Evolutionary conservation across 768 basidiomycete genomes (phyloP).

Genomic region (Psilocybe tampanensis): DNA sequence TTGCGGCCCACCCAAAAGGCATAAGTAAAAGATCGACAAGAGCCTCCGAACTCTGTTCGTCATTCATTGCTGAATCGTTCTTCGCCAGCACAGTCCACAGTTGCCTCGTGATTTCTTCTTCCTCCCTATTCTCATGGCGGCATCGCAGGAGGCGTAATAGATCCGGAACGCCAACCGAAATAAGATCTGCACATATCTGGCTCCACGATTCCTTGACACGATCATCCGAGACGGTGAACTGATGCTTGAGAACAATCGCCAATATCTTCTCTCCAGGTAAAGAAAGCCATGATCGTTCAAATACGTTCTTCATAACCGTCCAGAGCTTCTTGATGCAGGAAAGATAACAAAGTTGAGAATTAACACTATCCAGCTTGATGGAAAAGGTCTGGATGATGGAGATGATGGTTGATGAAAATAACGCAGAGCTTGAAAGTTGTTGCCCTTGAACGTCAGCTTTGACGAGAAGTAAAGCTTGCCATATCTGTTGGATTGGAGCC

Average conservation of each 20-base stretch:
- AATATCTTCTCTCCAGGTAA: slow-evolving; percentile 50
- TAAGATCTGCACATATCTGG: slow-evolving; percentile 47
- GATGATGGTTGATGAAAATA: slow-evolving; percentile 36
- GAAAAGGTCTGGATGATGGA: slow-evolving; percentile 40
- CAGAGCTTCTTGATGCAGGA: slow-evolving; percentile 48
- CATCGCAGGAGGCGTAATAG: slow-evolving; percentile 37
- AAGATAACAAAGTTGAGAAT: slow-evolving; percentile 40
- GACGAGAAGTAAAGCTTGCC: slow-evolving; percentile 60
- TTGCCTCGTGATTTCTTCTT: slow-evolving; percentile 38
- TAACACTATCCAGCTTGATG: slow-evolving; percentile 16
- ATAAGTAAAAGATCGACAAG: slow-evolving; percentile 46
- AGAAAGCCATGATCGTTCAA: slow-evolving; percentile 40
- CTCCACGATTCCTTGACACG: slow-evolving; percentile 47
- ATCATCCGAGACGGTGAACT: slow-evolving; percentile 42
- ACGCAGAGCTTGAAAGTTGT: slow-evolving; percentile 32
- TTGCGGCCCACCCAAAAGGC: slow-evolving; percentile 45
- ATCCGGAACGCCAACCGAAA: slow-evolving; percentile 42
- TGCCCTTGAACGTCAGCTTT: slow-evolving; percentile 44
- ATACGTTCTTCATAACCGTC: slow-evolving; percentile 52
- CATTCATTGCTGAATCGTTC: slow-evolving; percentile 22
- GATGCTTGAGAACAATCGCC: slow-evolving; percentile 42
- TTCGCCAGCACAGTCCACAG: slow-evolving; percentile 51
- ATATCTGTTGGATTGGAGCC: slow-evolving; percentile 44
- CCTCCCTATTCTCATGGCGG: slow-evolving; percentile 27
- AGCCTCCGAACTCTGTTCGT: slow-evolving; percentile 38